Percentiles rank a stretch among this genome's conserved stretches.
Evolutionary conservation across 768 basidiomycete genomes (phyloP).

Genomic region (Phanerochaete sordida): DNA sequence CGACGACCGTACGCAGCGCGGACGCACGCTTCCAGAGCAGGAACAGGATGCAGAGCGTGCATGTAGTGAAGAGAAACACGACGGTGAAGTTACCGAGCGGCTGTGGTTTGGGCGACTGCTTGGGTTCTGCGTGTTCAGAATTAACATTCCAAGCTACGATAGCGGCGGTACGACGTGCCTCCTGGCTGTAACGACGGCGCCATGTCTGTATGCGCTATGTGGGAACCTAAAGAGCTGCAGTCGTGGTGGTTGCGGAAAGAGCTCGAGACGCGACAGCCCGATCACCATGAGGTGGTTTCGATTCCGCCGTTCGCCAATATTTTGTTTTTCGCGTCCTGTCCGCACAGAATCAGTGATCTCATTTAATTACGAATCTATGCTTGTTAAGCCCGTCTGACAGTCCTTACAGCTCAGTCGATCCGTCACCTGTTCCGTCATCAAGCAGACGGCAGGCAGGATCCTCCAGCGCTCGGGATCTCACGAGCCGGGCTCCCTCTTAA

Average conservation of each 20-base stretch:
- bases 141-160: neutral
- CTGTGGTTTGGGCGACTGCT: slow-evolving; percentile 55
- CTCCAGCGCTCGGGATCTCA: too few species aligned
- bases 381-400: too few species aligned
- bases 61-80: slow-evolving; percentile 55
- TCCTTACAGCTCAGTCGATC: too few species aligned
- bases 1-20: slow-evolving; percentile 51
- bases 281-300: too few species aligned
- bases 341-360: too few species aligned
- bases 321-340: too few species aligned
- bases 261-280: too few species aligned
- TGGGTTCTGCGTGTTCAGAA: slow-evolving; percentile 44
- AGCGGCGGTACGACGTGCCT: neutral
- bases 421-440: too few species aligned
- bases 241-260: neutral
- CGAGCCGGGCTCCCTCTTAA: too few species aligned
- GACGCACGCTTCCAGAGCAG: slow-evolving; percentile 62
- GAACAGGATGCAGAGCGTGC: slow-evolving; percentile 54
- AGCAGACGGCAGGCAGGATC: too few species aligned
- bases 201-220: neutral
- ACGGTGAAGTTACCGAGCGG: slow-evolving; percentile 56
- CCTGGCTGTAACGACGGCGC: neutral
- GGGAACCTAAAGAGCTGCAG: neutral
- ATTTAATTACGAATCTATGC: too few species aligned
- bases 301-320: too few species aligned